These are phyloP conservation scores for Collybiopsis confluens DNA, from an alignment of 768 basidiomycete species.

Conservation along the genomic window DNA sequence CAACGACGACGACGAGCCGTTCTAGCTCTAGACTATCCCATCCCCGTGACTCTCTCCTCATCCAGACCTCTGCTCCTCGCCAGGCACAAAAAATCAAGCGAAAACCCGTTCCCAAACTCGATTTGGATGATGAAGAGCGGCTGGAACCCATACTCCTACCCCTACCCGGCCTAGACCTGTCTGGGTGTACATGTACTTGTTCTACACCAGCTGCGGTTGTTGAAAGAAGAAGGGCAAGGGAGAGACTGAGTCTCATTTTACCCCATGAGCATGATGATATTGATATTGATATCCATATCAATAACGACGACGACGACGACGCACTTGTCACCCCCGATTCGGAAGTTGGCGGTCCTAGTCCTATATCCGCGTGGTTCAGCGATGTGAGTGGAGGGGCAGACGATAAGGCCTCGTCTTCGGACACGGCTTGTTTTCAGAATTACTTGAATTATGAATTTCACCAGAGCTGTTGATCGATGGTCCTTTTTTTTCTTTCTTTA, in stretches of 20 bases:
- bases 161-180: too few species aligned
- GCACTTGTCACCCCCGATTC: not conserved
- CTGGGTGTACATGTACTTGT: too few species aligned
- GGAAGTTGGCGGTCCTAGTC: not conserved
- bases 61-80: too few species aligned
- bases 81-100: too few species aligned
- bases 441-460: not conserved
- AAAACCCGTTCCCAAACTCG: too few species aligned
- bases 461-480: too few species aligned
- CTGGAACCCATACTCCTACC: too few species aligned
- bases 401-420: not conserved
- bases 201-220: not conserved
- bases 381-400: not conserved
- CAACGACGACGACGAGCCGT: too few species aligned
- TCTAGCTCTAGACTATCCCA: too few species aligned
- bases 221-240: not conserved
- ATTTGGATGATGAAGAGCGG: too few species aligned
- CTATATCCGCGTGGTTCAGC: not conserved
- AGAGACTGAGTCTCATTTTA: slow-evolving; percentile 9
- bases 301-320: not conserved
- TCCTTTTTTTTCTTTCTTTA: too few species aligned
- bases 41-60: too few species aligned
- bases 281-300: not conserved
- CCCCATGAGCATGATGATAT: not conserved
- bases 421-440: not conserved